phyloP scores from a whole-genome alignment of 2,329 filamentous ascomycete species.

The Neopestalotiopsis rosae region DNA sequence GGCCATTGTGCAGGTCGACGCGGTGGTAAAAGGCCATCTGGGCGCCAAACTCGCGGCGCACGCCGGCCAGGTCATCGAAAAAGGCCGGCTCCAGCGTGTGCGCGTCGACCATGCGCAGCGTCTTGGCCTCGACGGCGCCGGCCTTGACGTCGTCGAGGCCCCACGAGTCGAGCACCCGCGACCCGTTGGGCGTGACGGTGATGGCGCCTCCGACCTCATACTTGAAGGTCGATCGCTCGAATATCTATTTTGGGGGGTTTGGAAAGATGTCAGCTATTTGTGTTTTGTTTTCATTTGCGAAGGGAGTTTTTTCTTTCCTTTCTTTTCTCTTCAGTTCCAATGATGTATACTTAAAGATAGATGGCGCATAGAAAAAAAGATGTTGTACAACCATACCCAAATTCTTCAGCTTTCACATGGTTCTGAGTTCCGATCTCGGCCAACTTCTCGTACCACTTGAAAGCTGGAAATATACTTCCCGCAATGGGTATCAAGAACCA shows the following conservation, averaged over 20 bases:
- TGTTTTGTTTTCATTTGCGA: background rate
- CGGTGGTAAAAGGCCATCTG: constrained; percentile 21
- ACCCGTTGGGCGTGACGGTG: constrained; percentile 43
- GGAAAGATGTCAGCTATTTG: background rate
- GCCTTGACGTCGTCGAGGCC: constrained; percentile 38
- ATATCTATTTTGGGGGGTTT: constrained; percentile 27
- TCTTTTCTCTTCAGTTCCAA: too few species aligned
- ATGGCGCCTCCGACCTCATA: constrained; percentile 46
- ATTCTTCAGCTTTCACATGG: background rate
- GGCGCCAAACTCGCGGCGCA: constrained; percentile 18
- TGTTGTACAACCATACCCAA: too few species aligned
- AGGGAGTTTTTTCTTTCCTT: too few species aligned
- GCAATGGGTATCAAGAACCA: background rate
- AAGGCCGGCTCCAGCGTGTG: constrained; percentile 30
- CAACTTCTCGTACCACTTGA: background rate
- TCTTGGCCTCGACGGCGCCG: constrained; percentile 32
- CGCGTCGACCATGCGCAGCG: constrained; percentile 29
- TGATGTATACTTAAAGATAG: too few species aligned
- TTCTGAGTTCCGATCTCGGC: too few species aligned
- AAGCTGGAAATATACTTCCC: background rate
- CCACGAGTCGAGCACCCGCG: constrained; percentile 40
- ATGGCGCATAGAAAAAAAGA: too few species aligned
- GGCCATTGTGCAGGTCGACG: constrained; percentile 18
- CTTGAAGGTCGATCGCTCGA: constrained; percentile 42
- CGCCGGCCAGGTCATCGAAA: constrained; percentile 8